phyloP scores from a whole-genome alignment of 2,329 filamentous ascomycete genomes.

The Cercospora sp. region DNA sequence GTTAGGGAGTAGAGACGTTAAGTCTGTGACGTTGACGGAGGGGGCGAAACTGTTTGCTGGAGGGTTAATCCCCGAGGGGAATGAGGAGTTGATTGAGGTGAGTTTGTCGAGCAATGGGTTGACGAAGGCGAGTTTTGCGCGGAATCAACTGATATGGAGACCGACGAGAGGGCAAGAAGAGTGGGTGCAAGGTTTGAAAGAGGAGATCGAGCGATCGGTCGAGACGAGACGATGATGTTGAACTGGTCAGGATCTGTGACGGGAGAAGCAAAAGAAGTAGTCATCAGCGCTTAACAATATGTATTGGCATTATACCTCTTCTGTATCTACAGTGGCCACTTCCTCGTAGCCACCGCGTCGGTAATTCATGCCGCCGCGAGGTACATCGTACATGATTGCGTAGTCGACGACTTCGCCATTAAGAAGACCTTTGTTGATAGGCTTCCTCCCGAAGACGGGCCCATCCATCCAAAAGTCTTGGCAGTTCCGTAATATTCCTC shows the following conservation, averaged over 20 bases:
- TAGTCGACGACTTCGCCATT: constrained; percentile 83
- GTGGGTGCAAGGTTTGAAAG: neutral
- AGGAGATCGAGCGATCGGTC: neutral
- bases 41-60: neutral
- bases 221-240: neutral
- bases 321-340: constrained; percentile 57
- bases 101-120: neutral
- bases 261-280: neutral
- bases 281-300: neutral
- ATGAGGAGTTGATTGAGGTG: neutral
- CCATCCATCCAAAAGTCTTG: constrained; percentile 96
- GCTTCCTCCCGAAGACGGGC: constrained; percentile 73
- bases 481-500: constrained; percentile 84
- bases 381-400: constrained; percentile 83
- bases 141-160: neutral
- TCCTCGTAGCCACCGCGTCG: constrained; percentile 60
- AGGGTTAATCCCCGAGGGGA: neutral
- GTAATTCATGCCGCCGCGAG: constrained; percentile 64
- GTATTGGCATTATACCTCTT: constrained; percentile 22
- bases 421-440: constrained; percentile 72
- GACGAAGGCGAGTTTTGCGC: neutral
- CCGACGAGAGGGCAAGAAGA: neutral
- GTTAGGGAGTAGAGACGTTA: neutral
- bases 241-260: neutral
- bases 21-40: neutral